Conservation (phyloP, 2,329 filamentous ascomycete species). For the Ampelomyces quisqualis region DNA sequence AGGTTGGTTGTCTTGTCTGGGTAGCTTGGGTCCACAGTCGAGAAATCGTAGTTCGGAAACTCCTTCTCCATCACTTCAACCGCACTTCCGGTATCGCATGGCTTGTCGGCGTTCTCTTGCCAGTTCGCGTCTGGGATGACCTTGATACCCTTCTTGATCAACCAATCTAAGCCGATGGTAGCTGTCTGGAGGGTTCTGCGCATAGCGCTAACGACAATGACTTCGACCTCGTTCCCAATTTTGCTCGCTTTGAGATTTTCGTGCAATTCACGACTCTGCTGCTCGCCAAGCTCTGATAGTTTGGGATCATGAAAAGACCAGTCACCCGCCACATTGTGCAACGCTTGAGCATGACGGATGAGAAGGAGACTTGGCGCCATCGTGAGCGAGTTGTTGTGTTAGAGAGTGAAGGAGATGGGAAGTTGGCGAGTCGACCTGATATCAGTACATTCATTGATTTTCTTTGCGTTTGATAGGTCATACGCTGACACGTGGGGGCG, state of each 20-base stretch:
- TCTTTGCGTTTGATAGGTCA: slow-evolving; percentile 10
- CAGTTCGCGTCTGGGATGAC: slow-evolving; percentile 62
- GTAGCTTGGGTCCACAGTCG: slow-evolving; percentile 58
- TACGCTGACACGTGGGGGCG: slow-evolving; percentile 17
- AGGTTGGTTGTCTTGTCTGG: slow-evolving; percentile 60
- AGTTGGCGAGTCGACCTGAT: no score
- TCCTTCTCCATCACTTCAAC: slow-evolving; percentile 48
- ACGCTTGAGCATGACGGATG: slow-evolving; percentile 49
- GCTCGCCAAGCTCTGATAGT: slow-evolving; percentile 45
- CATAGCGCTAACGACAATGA: slow-evolving; percentile 66
- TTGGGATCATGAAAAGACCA: slow-evolving; percentile 47
- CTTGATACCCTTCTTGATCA: slow-evolving; percentile 53
- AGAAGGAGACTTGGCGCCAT: slow-evolving; percentile 51
- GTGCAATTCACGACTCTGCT: slow-evolving; percentile 46
- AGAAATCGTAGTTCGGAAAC: slow-evolving; percentile 61
- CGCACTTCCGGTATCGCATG: slow-evolving; percentile 63
- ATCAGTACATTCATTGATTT: slow-evolving; percentile 1
- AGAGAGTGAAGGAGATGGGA: background rate
- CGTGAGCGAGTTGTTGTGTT: background rate
- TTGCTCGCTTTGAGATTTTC: slow-evolving; percentile 40
- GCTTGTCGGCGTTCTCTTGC: slow-evolving; percentile 57
- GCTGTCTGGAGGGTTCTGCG: slow-evolving; percentile 66
- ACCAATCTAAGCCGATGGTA: slow-evolving; percentile 58
- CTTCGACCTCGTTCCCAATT: slow-evolving; percentile 50
- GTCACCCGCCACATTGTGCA: slow-evolving; percentile 48